phyloP scores from a whole-genome alignment of 345 rosid genomes.

The Adansonia digitata region DNA sequence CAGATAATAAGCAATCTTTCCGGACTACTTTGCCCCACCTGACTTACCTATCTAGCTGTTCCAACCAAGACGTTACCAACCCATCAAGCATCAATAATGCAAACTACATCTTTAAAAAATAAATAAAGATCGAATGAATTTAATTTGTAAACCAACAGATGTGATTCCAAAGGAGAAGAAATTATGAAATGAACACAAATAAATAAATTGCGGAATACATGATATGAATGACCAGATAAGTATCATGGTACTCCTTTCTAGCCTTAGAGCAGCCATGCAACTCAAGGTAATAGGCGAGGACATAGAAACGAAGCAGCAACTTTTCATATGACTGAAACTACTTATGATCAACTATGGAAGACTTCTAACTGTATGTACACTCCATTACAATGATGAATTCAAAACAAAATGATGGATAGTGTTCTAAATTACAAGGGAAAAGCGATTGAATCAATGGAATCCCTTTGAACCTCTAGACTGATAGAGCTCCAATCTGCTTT shows the following conservation, averaged over 20 bases:
- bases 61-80: not conserved
- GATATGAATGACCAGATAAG: not conserved
- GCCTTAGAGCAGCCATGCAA: not conserved
- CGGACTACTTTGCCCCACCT: not conserved
- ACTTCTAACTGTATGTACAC: conserved; percentile 25
- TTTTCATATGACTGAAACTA: not conserved
- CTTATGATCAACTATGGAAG: conserved; percentile 9
- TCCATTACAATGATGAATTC: conserved; percentile 7
- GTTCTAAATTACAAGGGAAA: not conserved
- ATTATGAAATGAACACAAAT: not conserved
- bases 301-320: not conserved
- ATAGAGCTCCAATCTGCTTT: conserved; percentile 74
- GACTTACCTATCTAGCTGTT: not conserved
- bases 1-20: not conserved
- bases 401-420: not conserved
- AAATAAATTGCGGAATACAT: not conserved
- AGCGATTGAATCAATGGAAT: conserved; percentile 31
- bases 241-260: not conserved
- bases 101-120: not conserved
- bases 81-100: not conserved
- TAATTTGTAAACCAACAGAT: not conserved
- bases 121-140: not conserved
- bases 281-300: not conserved
- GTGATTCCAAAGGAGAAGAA: not conserved
- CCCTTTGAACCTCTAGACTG: conserved; percentile 86